These are phyloP conservation scores for Xylariaceae sp. DNA, from an alignment of 2,329 filamentous ascomycete species.

Conservation along the genomic window DNA sequence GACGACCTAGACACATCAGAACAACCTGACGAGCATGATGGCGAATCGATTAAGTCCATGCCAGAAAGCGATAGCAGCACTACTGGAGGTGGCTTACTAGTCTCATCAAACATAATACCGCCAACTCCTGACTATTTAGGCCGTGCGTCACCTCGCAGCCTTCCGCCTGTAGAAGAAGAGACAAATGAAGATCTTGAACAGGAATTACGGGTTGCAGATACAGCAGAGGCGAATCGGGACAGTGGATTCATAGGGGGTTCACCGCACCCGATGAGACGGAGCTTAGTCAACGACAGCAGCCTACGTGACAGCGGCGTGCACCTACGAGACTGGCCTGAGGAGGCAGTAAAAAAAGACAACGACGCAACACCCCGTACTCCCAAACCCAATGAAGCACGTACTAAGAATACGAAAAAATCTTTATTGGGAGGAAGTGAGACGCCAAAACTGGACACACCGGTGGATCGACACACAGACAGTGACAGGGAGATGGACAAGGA, in stretches of 20 bases:
- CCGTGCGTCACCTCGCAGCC: slow-evolving; percentile 46
- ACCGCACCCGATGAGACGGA: slow-evolving; percentile 44
- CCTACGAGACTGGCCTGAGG: slow-evolving; percentile 51
- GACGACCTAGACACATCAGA: slow-evolving; percentile 35
- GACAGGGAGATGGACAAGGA: too few species aligned
- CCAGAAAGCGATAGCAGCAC: slow-evolving; percentile 28
- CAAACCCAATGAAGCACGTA: slow-evolving; percentile 34
- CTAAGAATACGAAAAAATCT: slow-evolving; percentile 28
- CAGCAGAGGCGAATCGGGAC: slow-evolving; percentile 49
- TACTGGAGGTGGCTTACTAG: slow-evolving; percentile 1
- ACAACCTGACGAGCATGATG: slow-evolving; percentile 13
- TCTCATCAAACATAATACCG: slow-evolving; percentile 27
- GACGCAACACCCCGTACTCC: slow-evolving; percentile 39
- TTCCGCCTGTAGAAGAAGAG: slow-evolving; percentile 58
- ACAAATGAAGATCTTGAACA: slow-evolving; percentile 49
- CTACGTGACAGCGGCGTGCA: slow-evolving; percentile 61
- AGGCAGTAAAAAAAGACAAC: slow-evolving; percentile 29
- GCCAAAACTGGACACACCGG: slow-evolving; percentile 30
- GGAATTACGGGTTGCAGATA: slow-evolving; percentile 25
- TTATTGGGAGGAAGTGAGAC: slow-evolving; percentile 32
- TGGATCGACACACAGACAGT: too few species aligned
- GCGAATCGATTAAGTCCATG: slow-evolving; percentile 28
- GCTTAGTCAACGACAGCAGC: slow-evolving; percentile 38
- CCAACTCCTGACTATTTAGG: slow-evolving; percentile 40
- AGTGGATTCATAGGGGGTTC: slow-evolving; percentile 53